Evolutionary conservation across 2,329 filamentous ascomycete genomes (phyloP).

Genomic region (Parastagonospora avenae): DNA sequence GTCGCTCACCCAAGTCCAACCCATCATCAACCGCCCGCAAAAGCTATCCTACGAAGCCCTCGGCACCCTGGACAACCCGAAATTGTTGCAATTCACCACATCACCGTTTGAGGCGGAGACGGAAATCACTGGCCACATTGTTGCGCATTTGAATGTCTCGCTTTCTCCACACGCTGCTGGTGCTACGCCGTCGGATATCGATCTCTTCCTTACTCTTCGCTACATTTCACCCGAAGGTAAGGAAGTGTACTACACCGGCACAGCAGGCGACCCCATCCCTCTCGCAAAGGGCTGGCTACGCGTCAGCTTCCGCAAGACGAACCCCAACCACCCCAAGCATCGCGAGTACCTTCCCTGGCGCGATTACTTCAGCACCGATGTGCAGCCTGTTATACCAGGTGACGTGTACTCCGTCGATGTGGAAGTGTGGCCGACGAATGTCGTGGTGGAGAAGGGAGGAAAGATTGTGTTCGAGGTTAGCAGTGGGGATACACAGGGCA

Average conservation of each 20-base stretch:
- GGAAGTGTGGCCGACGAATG: constrained; percentile 69
- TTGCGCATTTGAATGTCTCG: constrained; percentile 68
- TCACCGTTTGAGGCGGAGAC: constrained; percentile 65
- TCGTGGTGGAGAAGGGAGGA: constrained; percentile 59
- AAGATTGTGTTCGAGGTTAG: constrained; percentile 62
- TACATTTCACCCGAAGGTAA: constrained; percentile 60
- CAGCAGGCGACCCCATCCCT: constrained; percentile 67
- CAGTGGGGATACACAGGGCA: constrained; percentile 62
- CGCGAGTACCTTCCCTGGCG: constrained; percentile 61
- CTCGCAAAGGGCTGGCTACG: constrained; percentile 69
- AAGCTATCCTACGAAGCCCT: constrained; percentile 65
- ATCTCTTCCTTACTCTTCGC: constrained; percentile 66
- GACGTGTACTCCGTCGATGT: constrained; percentile 66
- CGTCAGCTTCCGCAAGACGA: constrained; percentile 61
- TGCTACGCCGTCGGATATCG: constrained; percentile 60
- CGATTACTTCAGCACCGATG: constrained; percentile 63
- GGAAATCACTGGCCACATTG: constrained; percentile 72
- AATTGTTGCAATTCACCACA: constrained; percentile 64
- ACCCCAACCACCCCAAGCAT: constrained; percentile 58
- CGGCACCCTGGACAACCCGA: constrained; percentile 60
- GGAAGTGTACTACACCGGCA: constrained; percentile 69
- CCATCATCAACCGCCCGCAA: constrained; percentile 26
- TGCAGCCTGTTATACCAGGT: constrained; percentile 56
- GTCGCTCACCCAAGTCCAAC: constrained; percentile 46
- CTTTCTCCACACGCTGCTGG: constrained; percentile 48